These are phyloP conservation scores for Saprolegnia diclina DNA, from an alignment of 352 stramenopile species.

Conservation along the genomic window DNA sequence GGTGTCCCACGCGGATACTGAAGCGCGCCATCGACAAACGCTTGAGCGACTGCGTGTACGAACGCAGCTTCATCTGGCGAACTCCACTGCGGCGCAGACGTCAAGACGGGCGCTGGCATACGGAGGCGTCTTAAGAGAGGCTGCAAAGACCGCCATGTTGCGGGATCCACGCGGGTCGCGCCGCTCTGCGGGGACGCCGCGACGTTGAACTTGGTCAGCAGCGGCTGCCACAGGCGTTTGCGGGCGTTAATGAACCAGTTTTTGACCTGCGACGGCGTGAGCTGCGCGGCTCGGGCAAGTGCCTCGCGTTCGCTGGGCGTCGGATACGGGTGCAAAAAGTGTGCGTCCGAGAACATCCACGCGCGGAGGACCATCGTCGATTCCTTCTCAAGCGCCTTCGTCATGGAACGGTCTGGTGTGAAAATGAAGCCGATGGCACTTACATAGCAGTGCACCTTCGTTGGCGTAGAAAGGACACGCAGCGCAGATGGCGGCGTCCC, in stretches of 20 bases:
- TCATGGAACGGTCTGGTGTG: not conserved
- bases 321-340: conserved; percentile 10
- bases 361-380: not conserved
- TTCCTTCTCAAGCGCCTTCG: conserved; percentile 5
- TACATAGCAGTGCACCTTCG: too few relatives aligned
- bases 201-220: conserved; percentile 7
- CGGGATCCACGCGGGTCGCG: not conserved
- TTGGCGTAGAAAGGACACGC: not conserved
- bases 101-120: not conserved
- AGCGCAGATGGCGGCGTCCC: not conserved
- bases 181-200: not conserved
- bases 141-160: not conserved
- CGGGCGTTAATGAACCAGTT: conserved; percentile 16
- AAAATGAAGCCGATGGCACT: too few relatives aligned
- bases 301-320: not conserved
- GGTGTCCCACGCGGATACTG: not conserved
- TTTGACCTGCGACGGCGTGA: conserved; percentile 6
- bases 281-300: not conserved
- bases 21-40: not conserved
- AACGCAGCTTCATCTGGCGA: conserved; percentile 1
- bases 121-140: not conserved
- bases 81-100: not conserved
- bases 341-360: conserved; percentile 13
- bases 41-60: not conserved
- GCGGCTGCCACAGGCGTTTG: conserved; percentile 6